Conservation (phyloP, 768 basidiomycete genomes). For the Tephrocybe sp. region DNA sequence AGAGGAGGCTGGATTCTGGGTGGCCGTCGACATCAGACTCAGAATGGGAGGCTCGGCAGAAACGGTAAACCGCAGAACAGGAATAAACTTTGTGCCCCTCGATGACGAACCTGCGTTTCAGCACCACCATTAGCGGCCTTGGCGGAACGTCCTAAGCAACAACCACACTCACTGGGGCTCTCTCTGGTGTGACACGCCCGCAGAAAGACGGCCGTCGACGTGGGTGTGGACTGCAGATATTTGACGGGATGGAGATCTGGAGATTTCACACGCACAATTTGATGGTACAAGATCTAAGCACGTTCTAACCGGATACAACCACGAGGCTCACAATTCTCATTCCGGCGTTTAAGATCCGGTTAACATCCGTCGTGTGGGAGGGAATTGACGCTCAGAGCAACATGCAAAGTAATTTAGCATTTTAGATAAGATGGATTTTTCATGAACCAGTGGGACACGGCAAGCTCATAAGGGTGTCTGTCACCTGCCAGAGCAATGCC, state of each 20-base stretch:
- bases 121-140: background rate
- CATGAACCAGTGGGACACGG: too few species aligned
- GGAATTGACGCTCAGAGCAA: too few species aligned
- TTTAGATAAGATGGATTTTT: too few species aligned
- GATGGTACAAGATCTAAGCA: background rate
- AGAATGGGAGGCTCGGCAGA: background rate
- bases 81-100: background rate
- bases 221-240: background rate
- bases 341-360: background rate
- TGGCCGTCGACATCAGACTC: constrained; percentile 15
- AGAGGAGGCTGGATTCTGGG: constrained; percentile 10
- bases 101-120: constrained; percentile 4
- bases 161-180: background rate
- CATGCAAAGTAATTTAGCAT: too few species aligned
- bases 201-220: background rate
- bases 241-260: background rate
- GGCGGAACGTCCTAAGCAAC: background rate
- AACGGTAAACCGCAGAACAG: too few species aligned
- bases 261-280: constrained; percentile 6
- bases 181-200: background rate
- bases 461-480: too few species aligned
- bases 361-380: background rate
- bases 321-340: constrained; percentile 7
- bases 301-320: background rate
- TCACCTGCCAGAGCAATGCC: too few species aligned